Conservation (phyloP, 2,329 filamentous ascomycete species). For the Cucurbitaria berberidis region DNA sequence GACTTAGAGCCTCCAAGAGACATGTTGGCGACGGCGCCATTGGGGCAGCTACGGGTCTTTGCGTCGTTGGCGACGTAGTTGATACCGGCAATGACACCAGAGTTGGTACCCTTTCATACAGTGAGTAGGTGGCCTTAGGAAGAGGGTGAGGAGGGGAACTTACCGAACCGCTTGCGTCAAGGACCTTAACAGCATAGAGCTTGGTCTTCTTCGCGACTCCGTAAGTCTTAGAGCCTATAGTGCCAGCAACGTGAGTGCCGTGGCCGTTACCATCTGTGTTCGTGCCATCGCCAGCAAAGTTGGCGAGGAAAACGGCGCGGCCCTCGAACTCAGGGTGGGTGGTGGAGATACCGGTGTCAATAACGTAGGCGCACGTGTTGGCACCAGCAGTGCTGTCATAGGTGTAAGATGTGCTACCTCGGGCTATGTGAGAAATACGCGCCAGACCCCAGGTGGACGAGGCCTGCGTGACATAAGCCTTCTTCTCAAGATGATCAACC, state of each 20-base stretch:
- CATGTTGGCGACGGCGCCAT: conserved; percentile 48
- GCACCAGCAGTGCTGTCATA: conserved; percentile 50
- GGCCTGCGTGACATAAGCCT: conserved; percentile 47
- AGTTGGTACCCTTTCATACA: conserved; percentile 46
- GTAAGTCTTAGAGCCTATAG: conserved; percentile 46
- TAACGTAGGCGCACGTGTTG: conserved; percentile 62
- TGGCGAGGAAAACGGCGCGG: conserved; percentile 48
- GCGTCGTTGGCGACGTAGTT: conserved; percentile 45
- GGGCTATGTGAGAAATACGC: conserved; percentile 47
- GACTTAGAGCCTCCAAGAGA: conserved; percentile 50
- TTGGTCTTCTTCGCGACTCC: conserved; percentile 49
- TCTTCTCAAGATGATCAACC: conserved; percentile 31
- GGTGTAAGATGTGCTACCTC: conserved; percentile 42
- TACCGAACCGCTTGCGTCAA: conserved; percentile 46
- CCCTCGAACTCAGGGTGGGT: conserved; percentile 57
- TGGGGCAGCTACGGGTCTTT: conserved; percentile 44
- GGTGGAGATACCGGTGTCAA: conserved; percentile 68
- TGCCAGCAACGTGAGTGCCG: conserved; percentile 49
- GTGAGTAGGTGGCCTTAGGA: conserved; percentile 7
- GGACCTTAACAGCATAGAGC: conserved; percentile 51
- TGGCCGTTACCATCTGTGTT: conserved; percentile 50
- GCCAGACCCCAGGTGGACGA: conserved; percentile 52
- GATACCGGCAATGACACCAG: conserved; percentile 50
- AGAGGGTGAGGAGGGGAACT: conserved; percentile 9
- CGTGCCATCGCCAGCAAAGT: conserved; percentile 44